These are phyloP conservation scores for Carex pumila DNA, from an alignment of 176 grass and related monocot species.

Conservation along the genomic window DNA sequence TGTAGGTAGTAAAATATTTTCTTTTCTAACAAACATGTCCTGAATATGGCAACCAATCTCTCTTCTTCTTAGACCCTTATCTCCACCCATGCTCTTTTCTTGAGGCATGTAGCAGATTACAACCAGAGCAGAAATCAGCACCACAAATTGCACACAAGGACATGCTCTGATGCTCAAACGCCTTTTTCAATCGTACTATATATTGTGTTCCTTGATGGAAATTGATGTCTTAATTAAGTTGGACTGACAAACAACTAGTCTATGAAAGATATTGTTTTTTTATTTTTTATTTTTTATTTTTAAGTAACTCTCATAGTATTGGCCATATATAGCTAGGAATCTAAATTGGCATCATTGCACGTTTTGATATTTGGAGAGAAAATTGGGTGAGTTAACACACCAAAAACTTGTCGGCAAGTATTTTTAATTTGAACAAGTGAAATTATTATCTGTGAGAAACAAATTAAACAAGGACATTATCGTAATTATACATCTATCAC, in stretches of 20 bases:
- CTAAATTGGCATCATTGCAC: too few relatives aligned
- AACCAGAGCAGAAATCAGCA: not conserved
- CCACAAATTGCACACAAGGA: not conserved
- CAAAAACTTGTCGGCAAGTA: not conserved
- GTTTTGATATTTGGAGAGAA: too few relatives aligned
- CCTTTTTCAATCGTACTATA: not conserved
- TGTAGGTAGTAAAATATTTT: not conserved
- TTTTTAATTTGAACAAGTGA: not conserved
- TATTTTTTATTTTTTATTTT: too few relatives aligned
- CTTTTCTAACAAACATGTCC: not conserved
- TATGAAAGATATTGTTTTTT: not conserved
- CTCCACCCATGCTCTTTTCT: not conserved
- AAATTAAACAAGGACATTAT: not conserved
- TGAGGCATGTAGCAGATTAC: not conserved
- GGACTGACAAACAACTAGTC: not conserved
- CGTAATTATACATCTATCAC: not conserved
- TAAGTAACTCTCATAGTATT: too few relatives aligned
- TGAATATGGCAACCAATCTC: not conserved
- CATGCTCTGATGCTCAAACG: not conserved
- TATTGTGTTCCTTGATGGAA: not conserved
- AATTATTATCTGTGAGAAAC: not conserved
- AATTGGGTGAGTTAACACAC: not conserved
- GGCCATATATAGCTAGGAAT: too few relatives aligned
- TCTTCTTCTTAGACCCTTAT: not conserved
- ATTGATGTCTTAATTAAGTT: not conserved